Conservation (phyloP, 441 rosid genomes). For the Macaranga tanarius region DNA sequence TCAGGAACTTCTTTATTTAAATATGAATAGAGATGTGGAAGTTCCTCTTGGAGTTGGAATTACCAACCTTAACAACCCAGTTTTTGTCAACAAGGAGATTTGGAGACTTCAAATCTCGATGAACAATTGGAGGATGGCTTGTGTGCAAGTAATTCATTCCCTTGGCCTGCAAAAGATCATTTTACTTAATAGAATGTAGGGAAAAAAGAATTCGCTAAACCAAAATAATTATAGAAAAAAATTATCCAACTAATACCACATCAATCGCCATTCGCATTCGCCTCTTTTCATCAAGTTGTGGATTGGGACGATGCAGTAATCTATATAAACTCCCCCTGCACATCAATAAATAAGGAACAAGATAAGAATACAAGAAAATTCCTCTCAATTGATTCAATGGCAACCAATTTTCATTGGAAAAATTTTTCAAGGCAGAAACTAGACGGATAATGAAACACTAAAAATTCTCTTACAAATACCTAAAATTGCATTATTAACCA, state of each 20-base stretch:
- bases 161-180: conserved; percentile 60
- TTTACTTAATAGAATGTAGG: conserved; percentile 22
- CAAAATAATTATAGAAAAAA: neutral
- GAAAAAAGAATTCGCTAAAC: conserved; percentile 1
- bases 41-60: no score
- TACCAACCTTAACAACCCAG: conserved; percentile 87
- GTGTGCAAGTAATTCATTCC: conserved; percentile 99
- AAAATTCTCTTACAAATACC: neutral
- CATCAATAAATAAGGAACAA: conserved; percentile 15
- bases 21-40: no score
- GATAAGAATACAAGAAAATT: neutral
- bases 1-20: no score
- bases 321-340: conserved; percentile 94
- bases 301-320: conserved; percentile 80
- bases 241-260: conserved; percentile 58
- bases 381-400: neutral
- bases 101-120: conserved; percentile 95
- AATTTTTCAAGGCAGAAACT: neutral
- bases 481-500: neutral
- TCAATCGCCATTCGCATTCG: conserved; percentile 95
- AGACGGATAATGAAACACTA: neutral
- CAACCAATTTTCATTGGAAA: neutral
- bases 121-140: conserved; percentile 93
- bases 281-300: conserved; percentile 77
- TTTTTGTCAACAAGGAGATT: conserved; percentile 97